Evolutionary conservation across 2,329 filamentous ascomycete genomes (phyloP).

Genomic region (Microdochium trichocladiopsis): DNA sequence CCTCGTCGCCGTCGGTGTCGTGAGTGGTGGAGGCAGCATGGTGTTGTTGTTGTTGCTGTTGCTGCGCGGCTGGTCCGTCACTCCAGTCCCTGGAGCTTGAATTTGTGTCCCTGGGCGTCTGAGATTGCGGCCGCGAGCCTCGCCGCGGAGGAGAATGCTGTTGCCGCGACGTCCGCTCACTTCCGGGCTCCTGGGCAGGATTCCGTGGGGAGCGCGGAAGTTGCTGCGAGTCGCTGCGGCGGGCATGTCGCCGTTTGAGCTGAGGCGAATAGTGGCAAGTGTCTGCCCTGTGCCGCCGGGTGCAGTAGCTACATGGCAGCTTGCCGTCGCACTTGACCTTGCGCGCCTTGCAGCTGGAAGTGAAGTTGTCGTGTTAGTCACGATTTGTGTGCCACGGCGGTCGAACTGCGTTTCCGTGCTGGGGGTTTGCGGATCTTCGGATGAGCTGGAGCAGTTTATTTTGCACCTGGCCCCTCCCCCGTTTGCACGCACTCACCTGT

Average conservation of each 20-base stretch:
- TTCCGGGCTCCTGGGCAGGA: background rate
- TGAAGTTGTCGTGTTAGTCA: background rate
- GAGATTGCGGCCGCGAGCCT: background rate
- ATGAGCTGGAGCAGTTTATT: background rate
- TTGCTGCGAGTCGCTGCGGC: background rate
- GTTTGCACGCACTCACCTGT: background rate
- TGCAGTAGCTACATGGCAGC: conserved; percentile 45
- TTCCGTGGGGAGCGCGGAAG: background rate
- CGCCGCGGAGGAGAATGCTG: background rate
- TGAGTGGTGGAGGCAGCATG: conserved; percentile 7
- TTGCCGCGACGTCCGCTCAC: background rate
- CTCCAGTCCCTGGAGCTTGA: background rate
- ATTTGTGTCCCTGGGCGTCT: background rate
- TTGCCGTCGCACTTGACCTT: conserved; percentile 45
- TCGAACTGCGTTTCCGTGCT: no score
- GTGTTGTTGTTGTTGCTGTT: conserved; percentile 2
- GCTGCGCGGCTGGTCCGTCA: conserved; percentile 1
- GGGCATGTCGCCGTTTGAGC: conserved; percentile 24
- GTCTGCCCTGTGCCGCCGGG: conserved; percentile 31
- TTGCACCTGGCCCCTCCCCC: no score
- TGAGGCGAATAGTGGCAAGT: conserved; percentile 41
- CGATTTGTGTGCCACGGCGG: no score
- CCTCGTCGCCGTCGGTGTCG: conserved; percentile 34
- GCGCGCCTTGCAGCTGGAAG: background rate
- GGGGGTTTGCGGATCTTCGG: background rate